Evolutionary conservation across 495 filamentous ascomycete genomes (phyloP).

Genomic region (Trichoderma erinaceum): DNA sequence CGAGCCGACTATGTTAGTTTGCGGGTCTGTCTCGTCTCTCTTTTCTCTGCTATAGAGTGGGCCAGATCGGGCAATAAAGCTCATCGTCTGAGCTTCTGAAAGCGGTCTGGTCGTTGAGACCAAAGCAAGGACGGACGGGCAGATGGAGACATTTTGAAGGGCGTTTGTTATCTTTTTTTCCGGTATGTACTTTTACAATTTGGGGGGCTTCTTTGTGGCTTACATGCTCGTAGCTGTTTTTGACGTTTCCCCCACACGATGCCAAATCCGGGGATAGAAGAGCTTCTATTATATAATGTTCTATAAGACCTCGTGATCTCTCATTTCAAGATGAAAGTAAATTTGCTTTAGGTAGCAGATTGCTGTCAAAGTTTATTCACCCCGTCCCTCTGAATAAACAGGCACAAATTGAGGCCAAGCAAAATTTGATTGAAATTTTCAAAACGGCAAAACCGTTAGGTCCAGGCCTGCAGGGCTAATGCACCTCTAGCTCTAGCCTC

Average conservation of each 20-base stretch:
- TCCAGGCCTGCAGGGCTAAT: neutral
- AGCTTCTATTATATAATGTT: too few species aligned
- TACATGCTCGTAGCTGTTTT: neutral
- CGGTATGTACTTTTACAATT: too few species aligned
- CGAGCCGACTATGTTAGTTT: neutral
- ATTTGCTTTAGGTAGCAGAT: neutral
- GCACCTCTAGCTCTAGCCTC: neutral
- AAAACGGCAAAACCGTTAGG: neutral
- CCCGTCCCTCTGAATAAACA: neutral
- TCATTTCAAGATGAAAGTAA: too few species aligned
- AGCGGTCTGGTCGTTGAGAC: neutral
- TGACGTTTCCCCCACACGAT: neutral
- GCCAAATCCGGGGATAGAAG: neutral
- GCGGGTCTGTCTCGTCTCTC: neutral
- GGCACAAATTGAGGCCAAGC: neutral
- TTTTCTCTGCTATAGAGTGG: neutral
- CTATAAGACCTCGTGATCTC: too few species aligned
- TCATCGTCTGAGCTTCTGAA: slow-evolving; percentile 3
- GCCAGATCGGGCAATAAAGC: neutral
- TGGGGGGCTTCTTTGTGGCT: neutral
- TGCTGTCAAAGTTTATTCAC: neutral
- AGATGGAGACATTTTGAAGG: neutral
- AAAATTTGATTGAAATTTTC: neutral
- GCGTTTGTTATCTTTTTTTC: too few species aligned
- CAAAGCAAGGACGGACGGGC: neutral